Evolutionary conservation across 1,284 basidiomycete genomes (phyloP).

Genomic region (Tetrapyrgos nigripes): DNA sequence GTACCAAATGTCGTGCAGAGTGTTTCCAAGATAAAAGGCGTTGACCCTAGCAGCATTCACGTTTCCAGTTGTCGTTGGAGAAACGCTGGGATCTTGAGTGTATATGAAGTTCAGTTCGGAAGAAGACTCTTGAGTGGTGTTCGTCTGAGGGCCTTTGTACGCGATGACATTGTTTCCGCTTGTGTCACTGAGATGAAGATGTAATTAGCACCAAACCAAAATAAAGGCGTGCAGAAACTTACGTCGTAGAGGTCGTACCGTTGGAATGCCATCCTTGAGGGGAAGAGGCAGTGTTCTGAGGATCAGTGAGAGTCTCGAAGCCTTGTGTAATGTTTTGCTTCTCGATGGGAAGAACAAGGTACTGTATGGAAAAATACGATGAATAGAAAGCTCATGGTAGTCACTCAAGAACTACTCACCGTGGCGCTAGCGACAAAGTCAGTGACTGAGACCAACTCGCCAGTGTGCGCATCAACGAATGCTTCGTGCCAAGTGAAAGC

Average conservation of each 20-base stretch:
- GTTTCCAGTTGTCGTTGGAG: constrained; percentile 36
- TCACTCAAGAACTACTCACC: constrained; percentile 30
- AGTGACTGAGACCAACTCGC: constrained; percentile 54
- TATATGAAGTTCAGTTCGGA: constrained; percentile 47
- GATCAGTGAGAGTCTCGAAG: constrained; percentile 46
- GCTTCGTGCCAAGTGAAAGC: constrained; percentile 67
- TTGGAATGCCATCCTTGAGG: constrained; percentile 57
- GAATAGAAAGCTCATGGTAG: background rate
- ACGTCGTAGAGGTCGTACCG: constrained; percentile 11
- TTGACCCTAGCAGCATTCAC: constrained; percentile 55
- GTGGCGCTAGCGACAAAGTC: constrained; percentile 55
- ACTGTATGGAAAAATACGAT: constrained; percentile 26
- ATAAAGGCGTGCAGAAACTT: background rate
- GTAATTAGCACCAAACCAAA: background rate
- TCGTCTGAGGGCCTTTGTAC: constrained; percentile 38
- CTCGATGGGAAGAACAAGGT: constrained; percentile 48
- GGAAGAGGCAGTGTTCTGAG: constrained; percentile 45
- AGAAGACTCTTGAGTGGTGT: constrained; percentile 38
- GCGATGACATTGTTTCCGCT: constrained; percentile 50
- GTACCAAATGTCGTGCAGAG: constrained; percentile 57
- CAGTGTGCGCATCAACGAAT: constrained; percentile 63
- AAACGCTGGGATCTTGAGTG: constrained; percentile 33
- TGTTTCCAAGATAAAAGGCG: constrained; percentile 58
- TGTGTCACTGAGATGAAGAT: background rate
- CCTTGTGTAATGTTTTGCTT: constrained; percentile 45